Evolutionary conservation across 345 rosid genomes (phyloP).

Genomic region (Moricandia arvensis): DNA sequence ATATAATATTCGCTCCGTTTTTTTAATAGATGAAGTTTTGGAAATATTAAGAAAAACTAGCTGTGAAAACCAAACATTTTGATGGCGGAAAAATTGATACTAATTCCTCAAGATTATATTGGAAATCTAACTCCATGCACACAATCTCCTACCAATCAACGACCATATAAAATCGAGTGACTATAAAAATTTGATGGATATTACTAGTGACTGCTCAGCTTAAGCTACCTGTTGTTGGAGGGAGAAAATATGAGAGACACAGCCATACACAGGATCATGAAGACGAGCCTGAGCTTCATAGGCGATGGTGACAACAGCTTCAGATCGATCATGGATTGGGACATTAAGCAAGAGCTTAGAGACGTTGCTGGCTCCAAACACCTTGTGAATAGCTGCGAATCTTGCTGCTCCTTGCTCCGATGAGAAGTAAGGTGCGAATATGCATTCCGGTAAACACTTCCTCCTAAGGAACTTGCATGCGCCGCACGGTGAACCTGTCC

Average conservation of each 20-base stretch:
- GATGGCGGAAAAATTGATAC: neutral
- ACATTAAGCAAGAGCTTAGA: constrained; percentile 56
- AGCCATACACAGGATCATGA: constrained; percentile 64
- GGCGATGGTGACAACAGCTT: constrained; percentile 60
- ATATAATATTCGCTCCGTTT: too few species aligned
- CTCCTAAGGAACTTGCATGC: constrained; percentile 66
- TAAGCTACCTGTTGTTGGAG: constrained; percentile 58
- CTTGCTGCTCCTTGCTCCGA: constrained; percentile 60
- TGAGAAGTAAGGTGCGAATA: constrained; percentile 55
- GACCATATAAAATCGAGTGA: neutral
- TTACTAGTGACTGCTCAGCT: neutral
- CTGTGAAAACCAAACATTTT: too few species aligned
- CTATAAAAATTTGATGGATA: neutral
- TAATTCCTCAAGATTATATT: neutral
- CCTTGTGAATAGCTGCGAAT: constrained; percentile 64
- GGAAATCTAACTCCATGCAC: constrained; percentile 9
- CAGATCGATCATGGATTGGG: constrained; percentile 55
- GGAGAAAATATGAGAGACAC: constrained; percentile 62
- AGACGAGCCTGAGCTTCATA: constrained; percentile 68
- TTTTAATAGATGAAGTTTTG: neutral
- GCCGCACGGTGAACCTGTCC: constrained; percentile 58
- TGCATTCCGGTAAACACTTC: constrained; percentile 55
- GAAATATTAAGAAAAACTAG: constrained; percentile 7
- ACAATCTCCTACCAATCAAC: neutral
- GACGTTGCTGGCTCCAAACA: constrained; percentile 66